Evolutionary conservation across 768 basidiomycete species (phyloP).

Genomic region (Trichaptum fuscoviolaceum): DNA sequence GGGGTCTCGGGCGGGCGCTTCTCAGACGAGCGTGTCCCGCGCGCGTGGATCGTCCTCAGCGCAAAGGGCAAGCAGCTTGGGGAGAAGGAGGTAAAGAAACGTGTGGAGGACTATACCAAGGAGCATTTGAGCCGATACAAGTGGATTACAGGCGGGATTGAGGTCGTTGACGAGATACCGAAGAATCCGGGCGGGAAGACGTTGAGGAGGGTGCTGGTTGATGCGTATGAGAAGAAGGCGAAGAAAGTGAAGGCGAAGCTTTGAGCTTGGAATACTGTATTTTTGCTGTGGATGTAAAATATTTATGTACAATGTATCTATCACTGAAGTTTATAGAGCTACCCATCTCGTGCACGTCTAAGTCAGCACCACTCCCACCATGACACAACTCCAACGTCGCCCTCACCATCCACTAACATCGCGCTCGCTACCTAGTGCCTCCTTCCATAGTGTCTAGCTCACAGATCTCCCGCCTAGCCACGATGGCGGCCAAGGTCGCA

Average conservation of each 20-base stretch:
- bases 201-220: slow-evolving; percentile 45
- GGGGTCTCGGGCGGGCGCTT: slow-evolving; percentile 71
- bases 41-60: slow-evolving; percentile 75
- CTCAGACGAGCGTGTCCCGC: slow-evolving; percentile 66
- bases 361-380: too few species aligned
- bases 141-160: slow-evolving; percentile 52
- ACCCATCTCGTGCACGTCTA: too few species aligned
- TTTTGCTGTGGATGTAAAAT: too few species aligned
- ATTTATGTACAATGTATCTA: background rate
- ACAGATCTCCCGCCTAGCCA: background rate
- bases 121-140: slow-evolving; percentile 66
- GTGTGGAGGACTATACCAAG: slow-evolving; percentile 56
- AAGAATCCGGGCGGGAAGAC: slow-evolving; percentile 62
- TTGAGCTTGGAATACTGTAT: background rate
- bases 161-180: slow-evolving; percentile 49
- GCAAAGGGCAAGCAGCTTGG: slow-evolving; percentile 46
- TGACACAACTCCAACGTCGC: too few species aligned
- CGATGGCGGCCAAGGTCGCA: background rate
- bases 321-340: too few species aligned
- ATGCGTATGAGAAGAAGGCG: slow-evolving; percentile 35
- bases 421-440: too few species aligned
- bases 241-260: slow-evolving; percentile 16
- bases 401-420: too few species aligned
- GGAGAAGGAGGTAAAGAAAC: slow-evolving; percentile 30
- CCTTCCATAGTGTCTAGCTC: background rate